phyloP scores from a whole-genome alignment of 2,329 filamentous ascomycete genomes.

The Pyricularia grisea region DNA sequence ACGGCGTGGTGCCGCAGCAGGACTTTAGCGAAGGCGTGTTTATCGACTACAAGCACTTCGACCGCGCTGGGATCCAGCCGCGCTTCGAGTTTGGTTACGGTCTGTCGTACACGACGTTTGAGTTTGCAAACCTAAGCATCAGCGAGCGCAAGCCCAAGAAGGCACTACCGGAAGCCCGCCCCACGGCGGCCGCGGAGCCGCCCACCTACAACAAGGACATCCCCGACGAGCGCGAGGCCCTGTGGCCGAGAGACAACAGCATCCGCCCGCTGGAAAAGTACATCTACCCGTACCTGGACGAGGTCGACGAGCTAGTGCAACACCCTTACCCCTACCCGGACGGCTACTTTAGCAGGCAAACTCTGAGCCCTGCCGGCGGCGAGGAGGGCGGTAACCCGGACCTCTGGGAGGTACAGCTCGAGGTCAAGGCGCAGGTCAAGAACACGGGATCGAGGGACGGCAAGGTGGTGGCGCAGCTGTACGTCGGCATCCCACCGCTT shows the following conservation, averaged over 20 bases:
- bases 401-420: conserved; percentile 47
- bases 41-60: conserved; percentile 85
- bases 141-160: conserved; percentile 35
- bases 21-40: conserved; percentile 77
- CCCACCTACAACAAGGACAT: conserved; percentile 46
- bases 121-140: conserved; percentile 45
- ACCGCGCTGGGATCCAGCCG: conserved; percentile 63
- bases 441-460: conserved; percentile 40
- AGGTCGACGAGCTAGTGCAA: conserved; percentile 30
- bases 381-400: conserved; percentile 59
- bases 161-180: conserved; percentile 25
- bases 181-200: conserved; percentile 30
- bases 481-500: conserved; percentile 30
- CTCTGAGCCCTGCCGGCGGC: conserved; percentile 56
- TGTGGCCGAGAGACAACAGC: conserved; percentile 43
- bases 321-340: conserved; percentile 39
- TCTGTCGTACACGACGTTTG: conserved; percentile 70
- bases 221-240: conserved; percentile 42
- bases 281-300: conserved; percentile 62
- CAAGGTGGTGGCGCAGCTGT: conserved; percentile 37
- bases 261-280: conserved; percentile 58
- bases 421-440: conserved; percentile 38
- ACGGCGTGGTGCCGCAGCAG: conserved; percentile 66
- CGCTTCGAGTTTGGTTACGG: conserved; percentile 84
- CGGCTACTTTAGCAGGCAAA: conserved; percentile 40